Conservation (phyloP, 768 basidiomycete species). For the Obba rivulosa region DNA sequence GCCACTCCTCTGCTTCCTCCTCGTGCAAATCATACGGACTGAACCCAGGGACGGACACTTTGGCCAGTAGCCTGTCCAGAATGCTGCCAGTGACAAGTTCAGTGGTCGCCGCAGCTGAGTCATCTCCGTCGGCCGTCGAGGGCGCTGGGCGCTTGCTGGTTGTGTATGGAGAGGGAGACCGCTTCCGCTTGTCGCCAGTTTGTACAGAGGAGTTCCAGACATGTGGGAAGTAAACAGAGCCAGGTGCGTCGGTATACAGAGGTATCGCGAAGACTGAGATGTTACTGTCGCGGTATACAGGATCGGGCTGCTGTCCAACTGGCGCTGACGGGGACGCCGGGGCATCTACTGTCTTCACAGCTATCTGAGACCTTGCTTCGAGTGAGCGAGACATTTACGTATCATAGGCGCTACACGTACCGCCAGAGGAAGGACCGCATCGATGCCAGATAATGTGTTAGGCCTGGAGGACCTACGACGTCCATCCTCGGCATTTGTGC, state of each 20-base stretch:
- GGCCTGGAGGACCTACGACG: slow-evolving; percentile 68
- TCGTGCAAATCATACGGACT: slow-evolving; percentile 31
- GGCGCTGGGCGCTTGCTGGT: slow-evolving; percentile 17
- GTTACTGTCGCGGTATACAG: slow-evolving; percentile 57
- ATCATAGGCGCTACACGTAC: slow-evolving; percentile 32
- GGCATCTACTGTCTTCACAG: slow-evolving; percentile 41
- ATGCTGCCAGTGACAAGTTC: neutral
- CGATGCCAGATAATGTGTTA: slow-evolving; percentile 65
- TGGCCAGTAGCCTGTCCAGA: slow-evolving; percentile 14
- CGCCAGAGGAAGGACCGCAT: slow-evolving; percentile 65
- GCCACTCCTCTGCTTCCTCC: slow-evolving; percentile 50
- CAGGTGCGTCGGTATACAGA: slow-evolving; percentile 15
- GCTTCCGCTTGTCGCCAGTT: slow-evolving; percentile 22
- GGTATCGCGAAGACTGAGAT: slow-evolving; percentile 63
- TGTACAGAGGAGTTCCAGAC: neutral
- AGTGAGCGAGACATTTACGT: neutral
- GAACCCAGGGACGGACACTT: slow-evolving; percentile 22
- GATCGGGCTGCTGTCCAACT: slow-evolving; percentile 26
- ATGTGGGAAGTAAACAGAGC: slow-evolving; percentile 2
- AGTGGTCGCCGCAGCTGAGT: neutral
- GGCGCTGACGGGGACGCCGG: slow-evolving; percentile 20
- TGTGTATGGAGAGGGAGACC: slow-evolving; percentile 16
- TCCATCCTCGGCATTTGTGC: slow-evolving; percentile 50
- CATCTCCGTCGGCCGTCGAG: neutral
- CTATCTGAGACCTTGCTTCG: slow-evolving; percentile 21